Evolutionary conservation across 2,329 filamentous ascomycete genomes (phyloP).

Genomic region (Fusarium pininemorale): DNA sequence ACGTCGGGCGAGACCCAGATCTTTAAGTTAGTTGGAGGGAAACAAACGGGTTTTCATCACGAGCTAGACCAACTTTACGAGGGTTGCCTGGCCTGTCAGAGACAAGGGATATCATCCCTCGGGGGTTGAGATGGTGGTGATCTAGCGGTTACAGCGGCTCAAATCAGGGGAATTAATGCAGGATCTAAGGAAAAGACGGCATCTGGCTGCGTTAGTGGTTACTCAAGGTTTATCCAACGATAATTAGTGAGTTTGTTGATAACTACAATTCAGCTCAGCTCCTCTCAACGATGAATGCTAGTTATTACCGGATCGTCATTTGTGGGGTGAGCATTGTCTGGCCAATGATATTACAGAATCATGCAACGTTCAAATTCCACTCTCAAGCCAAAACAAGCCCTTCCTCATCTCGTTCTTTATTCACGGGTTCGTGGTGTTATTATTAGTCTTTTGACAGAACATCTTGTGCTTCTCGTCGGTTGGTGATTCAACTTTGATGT

Average conservation of each 20-base stretch:
- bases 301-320: neutral
- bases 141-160: slow-evolving; percentile 15
- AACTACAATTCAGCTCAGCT: neutral
- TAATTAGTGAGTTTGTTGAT: neutral
- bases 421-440: neutral
- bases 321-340: neutral
- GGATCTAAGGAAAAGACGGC: neutral
- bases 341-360: neutral
- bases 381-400: neutral
- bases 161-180: neutral
- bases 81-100: neutral
- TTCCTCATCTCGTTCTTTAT: neutral
- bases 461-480: neutral
- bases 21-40: neutral
- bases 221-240: neutral
- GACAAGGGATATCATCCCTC: slow-evolving; percentile 4
- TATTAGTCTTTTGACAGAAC: too few relatives aligned
- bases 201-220: neutral
- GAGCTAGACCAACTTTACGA: slow-evolving; percentile 11
- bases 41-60: slow-evolving; percentile 11
- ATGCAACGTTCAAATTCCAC: neutral
- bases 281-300: neutral
- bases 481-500: too few relatives aligned
- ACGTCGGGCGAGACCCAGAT: slow-evolving; percentile 3
- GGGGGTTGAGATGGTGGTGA: neutral